Evolutionary conservation across 768 basidiomycete genomes (phyloP).

Genomic region (Naematelia aurantialba): DNA sequence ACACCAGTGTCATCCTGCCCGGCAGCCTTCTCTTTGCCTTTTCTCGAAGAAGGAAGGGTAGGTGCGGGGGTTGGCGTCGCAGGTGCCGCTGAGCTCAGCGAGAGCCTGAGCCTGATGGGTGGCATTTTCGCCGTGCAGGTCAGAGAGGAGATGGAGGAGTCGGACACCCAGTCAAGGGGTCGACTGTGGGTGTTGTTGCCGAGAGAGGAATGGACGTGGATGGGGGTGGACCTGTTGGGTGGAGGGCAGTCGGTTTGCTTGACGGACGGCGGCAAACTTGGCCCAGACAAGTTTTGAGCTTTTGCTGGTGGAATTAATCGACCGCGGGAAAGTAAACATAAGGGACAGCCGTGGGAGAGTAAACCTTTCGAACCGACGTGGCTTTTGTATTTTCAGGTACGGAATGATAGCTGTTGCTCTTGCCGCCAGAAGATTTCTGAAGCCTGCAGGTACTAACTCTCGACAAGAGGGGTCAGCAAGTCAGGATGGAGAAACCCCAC

Average conservation of each 20-base stretch:
- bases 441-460: neutral
- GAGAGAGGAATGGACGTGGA: neutral
- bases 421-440: neutral
- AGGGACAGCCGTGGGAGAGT: no score
- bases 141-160: neutral
- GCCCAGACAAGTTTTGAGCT: no score
- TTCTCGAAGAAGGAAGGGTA: slow-evolving; percentile 2
- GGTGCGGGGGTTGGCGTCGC: neutral
- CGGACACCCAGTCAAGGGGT: neutral
- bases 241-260: slow-evolving; percentile 16
- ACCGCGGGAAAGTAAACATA: neutral
- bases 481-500: slow-evolving; percentile 61
- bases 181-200: neutral
- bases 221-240: slow-evolving; percentile 32
- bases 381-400: neutral
- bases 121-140: neutral
- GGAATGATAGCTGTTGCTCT: neutral
- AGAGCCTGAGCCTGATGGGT: slow-evolving; percentile 61
- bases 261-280: neutral
- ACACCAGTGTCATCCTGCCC: neutral
- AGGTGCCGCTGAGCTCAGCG: slow-evolving; percentile 10
- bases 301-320: no score
- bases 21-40: slow-evolving; percentile 14
- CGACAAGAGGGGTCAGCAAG: neutral
- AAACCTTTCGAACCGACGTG: neutral